phyloP scores from a whole-genome alignment of 2,329 filamentous ascomycete species.

The Diaporthe vaccinii region DNA sequence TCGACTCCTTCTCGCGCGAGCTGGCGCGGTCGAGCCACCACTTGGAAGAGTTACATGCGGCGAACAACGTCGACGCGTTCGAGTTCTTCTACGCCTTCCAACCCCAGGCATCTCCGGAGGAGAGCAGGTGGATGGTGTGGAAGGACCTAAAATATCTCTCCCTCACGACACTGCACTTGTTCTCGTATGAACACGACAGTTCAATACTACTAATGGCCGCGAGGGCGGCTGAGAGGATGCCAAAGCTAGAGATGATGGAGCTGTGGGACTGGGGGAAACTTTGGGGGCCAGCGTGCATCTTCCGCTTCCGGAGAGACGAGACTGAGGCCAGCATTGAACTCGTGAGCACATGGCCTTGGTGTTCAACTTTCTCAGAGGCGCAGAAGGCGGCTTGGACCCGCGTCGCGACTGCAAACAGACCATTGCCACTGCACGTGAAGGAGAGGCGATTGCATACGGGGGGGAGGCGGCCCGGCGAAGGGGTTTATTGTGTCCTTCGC shows the following conservation, averaged over 20 bases:
- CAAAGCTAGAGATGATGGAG: neutral
- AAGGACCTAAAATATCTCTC: neutral
- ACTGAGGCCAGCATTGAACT: neutral
- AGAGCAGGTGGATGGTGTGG: conserved; percentile 7
- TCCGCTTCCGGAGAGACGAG: conserved; percentile 1
- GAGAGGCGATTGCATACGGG: neutral
- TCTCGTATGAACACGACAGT: neutral
- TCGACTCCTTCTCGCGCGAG: neutral
- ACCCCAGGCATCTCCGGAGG: neutral
- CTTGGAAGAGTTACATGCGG: conserved; percentile 17
- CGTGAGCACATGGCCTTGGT: neutral
- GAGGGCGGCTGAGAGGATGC: neutral
- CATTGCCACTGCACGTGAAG: neutral
- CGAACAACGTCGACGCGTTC: neutral
- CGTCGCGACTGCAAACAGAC: neutral
- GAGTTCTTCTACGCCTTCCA: conserved; percentile 21
- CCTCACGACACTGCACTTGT: neutral
- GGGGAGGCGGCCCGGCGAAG: neutral
- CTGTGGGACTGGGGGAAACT: neutral
- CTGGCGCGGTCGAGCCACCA: neutral
- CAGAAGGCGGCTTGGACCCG: neutral
- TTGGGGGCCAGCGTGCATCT: neutral
- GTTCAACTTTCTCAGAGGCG: neutral
- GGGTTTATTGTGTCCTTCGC: neutral
- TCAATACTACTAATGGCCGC: neutral